Evolutionary conservation across 306 rosid species (phyloP), one percentile per base, ranked within the genome.

Genomic region (Cicer judaicum): DNA sequence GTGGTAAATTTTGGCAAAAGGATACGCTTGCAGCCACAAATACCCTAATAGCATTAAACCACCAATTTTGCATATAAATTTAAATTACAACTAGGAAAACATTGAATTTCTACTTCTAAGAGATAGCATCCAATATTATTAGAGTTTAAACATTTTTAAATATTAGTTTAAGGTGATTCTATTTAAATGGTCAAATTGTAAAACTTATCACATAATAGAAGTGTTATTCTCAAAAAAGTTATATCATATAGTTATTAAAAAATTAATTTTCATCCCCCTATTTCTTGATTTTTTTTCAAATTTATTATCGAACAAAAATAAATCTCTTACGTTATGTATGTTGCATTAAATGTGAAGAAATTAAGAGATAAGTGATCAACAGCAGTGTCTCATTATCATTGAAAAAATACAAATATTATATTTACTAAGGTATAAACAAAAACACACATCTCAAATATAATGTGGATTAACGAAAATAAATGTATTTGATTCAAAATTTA

Each of bases 1-100:
- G 56, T 65, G 79, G 56, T 71, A 49, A 77, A 74, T 44, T 73
- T 72, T 61, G 59, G 55, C 64, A 56, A 69, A 74, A 55, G 75
- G 73, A 47, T 21, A 8, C 61, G 69, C 64, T 34, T 12, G 66
- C 50, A 59, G 70, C 87, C 90, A 82, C 89, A 75, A 61, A 56
- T 19, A 50, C 41, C 1, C 9, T 55, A 73, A 56, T 56, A 24
- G 40, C 7, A 21, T 21, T 19, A 11, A 10, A 21, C 38, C 62
- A 55, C 38, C 62, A 55, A 55, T 55, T 52, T 50, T 52, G 24
- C 16, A 1, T 7, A 47, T 47, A 19, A 18, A 16, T 54, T 10
- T 54, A 19, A 34, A 54, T 54, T 54, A 10, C n/a, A 10, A 46
- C 5, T 10, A 46, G 1, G 1, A 46, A 10, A 13, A 46, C n/a